A percentile compares a stretch with the other conserved stretches of the same genome.
These are phyloP conservation scores for Hanseniaspora uvarum DNA, from an alignment of 1,139 yeast species.

Conservation along the genomic window DNA sequence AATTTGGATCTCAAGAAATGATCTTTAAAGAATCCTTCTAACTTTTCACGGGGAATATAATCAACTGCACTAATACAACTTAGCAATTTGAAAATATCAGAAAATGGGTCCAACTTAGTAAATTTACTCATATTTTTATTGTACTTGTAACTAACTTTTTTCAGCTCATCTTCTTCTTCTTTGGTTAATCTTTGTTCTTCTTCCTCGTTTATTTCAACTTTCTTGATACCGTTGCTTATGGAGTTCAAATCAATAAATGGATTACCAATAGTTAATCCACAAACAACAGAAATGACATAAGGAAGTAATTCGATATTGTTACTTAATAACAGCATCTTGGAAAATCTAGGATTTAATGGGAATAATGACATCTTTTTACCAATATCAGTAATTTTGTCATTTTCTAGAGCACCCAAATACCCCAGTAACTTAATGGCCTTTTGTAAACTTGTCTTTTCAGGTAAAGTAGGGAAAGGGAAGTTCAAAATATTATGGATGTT, in stretches of 20 bases:
- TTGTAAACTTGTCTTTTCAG: constrained; percentile 50
- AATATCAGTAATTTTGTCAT: constrained; percentile 52
- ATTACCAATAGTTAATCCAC: constrained; percentile 89
- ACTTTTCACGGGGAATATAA: constrained; percentile 47
- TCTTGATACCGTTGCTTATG: constrained; percentile 38
- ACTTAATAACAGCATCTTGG: constrained; percentile 81
- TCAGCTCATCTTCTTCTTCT: constrained; percentile 35
- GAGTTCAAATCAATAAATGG: constrained; percentile 73
- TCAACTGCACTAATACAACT: constrained; percentile 87
- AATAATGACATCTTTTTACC: constrained; percentile 82
- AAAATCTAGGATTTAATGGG: constrained; percentile 88
- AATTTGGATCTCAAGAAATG: constrained; percentile 57
- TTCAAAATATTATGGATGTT: constrained; percentile 83
- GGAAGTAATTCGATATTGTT: constrained; percentile 80
- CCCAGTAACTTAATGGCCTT: constrained; percentile 61
- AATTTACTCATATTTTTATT: constrained; percentile 51
- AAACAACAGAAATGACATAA: constrained; percentile 78
- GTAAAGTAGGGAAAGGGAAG: constrained; percentile 96
- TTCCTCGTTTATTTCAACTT: constrained; percentile 22
- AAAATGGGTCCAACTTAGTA: constrained; percentile 53
- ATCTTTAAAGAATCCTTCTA: constrained; percentile 40
- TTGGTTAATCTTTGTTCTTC: constrained; percentile 26
- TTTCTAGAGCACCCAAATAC: constrained; percentile 69
- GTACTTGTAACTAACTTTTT: constrained; percentile 42
- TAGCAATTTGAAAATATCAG: constrained; percentile 66